Base-by-base conservation (phyloP, 2,329 filamentous ascomycete genomes). In the Neurospora crassa region DNA sequence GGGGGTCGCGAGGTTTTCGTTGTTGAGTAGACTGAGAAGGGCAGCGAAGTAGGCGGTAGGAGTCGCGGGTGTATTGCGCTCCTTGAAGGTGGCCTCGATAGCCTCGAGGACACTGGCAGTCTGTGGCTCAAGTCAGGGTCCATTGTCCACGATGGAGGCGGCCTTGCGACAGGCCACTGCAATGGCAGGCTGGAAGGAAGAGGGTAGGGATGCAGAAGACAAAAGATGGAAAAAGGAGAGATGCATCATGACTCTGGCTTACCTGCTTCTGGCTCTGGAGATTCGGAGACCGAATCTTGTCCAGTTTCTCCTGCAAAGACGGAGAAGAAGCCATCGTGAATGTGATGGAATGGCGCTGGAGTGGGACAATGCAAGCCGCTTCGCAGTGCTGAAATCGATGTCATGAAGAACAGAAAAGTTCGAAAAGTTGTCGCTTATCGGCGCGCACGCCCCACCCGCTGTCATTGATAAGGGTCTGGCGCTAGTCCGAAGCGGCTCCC, bases 261-360 rank as follows among this genome's bases (percentile, higher is more conserved):
- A 96, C 94, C 88, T 94, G 93, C 81, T 97, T 90, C 83, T 97
- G 94, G 81, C 92, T 97, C 82, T 98, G 93, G 78, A 97, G 89
- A 82, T 97, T 97, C 71, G 96, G 96, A 79, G 92, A 96, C 83
- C 96, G 92, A 82, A 98, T 97, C 88, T 96, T 97, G 84, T 95
- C 92, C 80, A 99, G 89, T 86, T 94, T 96, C 85, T 97, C 95
- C 81, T 92, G 90, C 78, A 98, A 79, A 75, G 85, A 83, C 77
- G 83, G 79, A 75, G 83, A 79, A 73, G 83, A 82, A 77, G 83
- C 81, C 86, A 87, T 88, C 72, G 78, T 77, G 74, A 71, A 70
- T 67, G 71, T 72, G 69, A 69, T 37, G 70, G 70, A 37, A 68
- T 68, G 59, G 67, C 63, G 59, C 71, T 80, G 69, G 45, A 67